Evolutionary conservation across 306 rosid species (phyloP).

Genomic region (Canavalia ensiformis): DNA sequence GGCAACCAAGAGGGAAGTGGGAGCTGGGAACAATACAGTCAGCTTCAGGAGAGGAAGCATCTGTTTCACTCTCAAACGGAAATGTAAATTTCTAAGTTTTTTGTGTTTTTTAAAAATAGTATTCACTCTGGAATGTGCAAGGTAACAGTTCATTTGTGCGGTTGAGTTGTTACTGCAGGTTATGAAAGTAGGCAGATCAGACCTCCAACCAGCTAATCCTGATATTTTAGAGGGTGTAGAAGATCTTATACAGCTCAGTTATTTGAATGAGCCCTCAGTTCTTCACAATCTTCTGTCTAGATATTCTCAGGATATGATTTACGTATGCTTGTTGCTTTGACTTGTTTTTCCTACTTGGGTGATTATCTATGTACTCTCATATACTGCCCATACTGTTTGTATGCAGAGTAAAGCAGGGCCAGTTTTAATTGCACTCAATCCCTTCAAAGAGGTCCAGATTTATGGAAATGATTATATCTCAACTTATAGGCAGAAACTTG

Average conservation of each 20-base stretch:
- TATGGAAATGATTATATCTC: slow-evolving; percentile 73
- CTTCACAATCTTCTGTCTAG: slow-evolving; percentile 78
- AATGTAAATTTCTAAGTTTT: slow-evolving; percentile 63
- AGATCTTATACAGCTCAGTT: slow-evolving; percentile 93
- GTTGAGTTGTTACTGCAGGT: slow-evolving; percentile 62
- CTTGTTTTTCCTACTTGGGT: slow-evolving; percentile 29
- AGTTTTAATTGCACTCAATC: slow-evolving; percentile 85
- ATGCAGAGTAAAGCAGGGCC: slow-evolving; percentile 95
- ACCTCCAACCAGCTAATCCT: slow-evolving; percentile 92
- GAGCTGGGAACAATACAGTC: slow-evolving; percentile 84
- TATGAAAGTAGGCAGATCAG: slow-evolving; percentile 64
- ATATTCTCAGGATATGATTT: slow-evolving; percentile 83
- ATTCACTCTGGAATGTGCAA: slow-evolving; percentile 32
- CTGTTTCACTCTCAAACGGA: slow-evolving; percentile 75
- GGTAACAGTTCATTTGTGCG: slow-evolving; percentile 47
- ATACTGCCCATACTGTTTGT: slow-evolving; percentile 49
- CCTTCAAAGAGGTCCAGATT: slow-evolving; percentile 74
- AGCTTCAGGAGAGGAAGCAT: slow-evolving; percentile 72
- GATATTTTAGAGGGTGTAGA: slow-evolving; percentile 88
- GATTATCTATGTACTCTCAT: slow-evolving; percentile 46
- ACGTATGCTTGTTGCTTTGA: slow-evolving; percentile 66
- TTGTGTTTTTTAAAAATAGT: slow-evolving; percentile 28
- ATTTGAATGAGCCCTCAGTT: slow-evolving; percentile 91
- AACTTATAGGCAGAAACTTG: slow-evolving; percentile 68
- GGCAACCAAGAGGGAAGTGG: slow-evolving; percentile 76